These are phyloP conservation scores for Globisporangium heterothallicum DNA, from an alignment of 352 stramenopile genomes.

Conservation along the genomic window DNA sequence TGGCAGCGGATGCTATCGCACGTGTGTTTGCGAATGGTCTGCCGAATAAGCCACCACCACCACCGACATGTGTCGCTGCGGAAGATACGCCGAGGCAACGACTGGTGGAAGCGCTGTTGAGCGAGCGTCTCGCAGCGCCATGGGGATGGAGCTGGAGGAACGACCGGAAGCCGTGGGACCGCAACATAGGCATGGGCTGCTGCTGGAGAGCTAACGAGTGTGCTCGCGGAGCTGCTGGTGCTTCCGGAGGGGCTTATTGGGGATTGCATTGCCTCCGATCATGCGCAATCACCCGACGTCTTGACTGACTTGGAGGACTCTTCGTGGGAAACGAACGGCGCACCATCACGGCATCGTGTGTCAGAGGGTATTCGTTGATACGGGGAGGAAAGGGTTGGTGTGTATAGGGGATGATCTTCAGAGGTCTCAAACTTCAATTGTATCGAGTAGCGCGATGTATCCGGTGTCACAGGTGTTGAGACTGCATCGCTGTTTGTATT, in stretches of 20 bases:
- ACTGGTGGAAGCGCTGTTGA: slow-evolving; percentile 7
- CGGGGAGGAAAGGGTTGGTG: neutral
- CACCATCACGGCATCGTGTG: neutral
- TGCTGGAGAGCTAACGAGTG: neutral
- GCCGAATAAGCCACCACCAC: too few species aligned
- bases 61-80: too few species aligned
- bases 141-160: slow-evolving; percentile 7
- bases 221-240: neutral
- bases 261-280: neutral
- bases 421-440: neutral
- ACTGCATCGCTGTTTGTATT: neutral
- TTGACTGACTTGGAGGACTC: neutral
- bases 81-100: too few species aligned
- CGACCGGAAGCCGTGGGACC: slow-evolving; percentile 6
- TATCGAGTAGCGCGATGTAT: neutral
- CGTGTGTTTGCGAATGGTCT: slow-evolving; percentile 7
- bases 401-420: neutral
- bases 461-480: neutral
- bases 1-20: neutral
- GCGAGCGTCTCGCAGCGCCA: neutral
- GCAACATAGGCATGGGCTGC: slow-evolving; percentile 3
- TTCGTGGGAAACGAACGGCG: neutral
- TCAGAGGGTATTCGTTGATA: neutral
- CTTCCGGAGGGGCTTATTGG: neutral
- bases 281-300: neutral